A percentile compares a stretch with the other conserved stretches of the same genome.
Evolutionary conservation across 129 eudicot genomes (phyloP).

Genomic region (Daucus carota): DH1_v3.0 NC_030384.2:34799001-34799500

Average conservation of each 20-base stretch:
- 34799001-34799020: neutral
- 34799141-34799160: conserved; percentile 48
- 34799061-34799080: conserved; percentile 57
- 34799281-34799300: conserved; percentile 26
- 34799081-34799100: conserved; percentile 77
- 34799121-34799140: conserved; percentile 59
- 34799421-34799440: neutral
- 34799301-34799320: neutral
- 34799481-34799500: neutral
- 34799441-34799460: neutral
- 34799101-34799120: conserved; percentile 72
- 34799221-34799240: conserved; percentile 88
- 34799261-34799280: conserved; percentile 94
- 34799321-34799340: neutral
- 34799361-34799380: conserved; percentile 42
- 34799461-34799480: neutral
- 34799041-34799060: too few species aligned
- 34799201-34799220: conserved; percentile 74
- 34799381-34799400: conserved; percentile 86
- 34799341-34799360: neutral
- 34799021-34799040: neutral
- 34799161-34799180: conserved; percentile 41
- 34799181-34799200: conserved; percentile 47
- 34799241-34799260: conserved; percentile 86
- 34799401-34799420: conserved; percentile 57